A percentile compares a stretch with the other conserved stretches of the same genome.
Evolutionary conservation across 305 asterid genomes (phyloP).

Genomic region (Solanum chacoense): DNA sequence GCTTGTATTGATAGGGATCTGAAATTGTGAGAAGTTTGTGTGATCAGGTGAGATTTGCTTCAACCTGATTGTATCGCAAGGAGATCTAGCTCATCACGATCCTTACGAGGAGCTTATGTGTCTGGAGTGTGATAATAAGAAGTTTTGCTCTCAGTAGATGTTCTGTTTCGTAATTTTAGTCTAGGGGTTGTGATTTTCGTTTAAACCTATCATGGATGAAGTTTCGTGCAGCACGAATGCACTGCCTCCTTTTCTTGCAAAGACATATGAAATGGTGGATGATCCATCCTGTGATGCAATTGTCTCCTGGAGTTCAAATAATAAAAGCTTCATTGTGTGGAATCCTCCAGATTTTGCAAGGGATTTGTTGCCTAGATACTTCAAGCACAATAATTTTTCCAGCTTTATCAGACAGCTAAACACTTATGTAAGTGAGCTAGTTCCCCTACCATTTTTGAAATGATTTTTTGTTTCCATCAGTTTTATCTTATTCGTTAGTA

Average conservation of each 20-base stretch:
- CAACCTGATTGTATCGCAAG: neutral
- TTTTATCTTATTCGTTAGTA: neutral
- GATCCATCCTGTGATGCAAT: constrained; percentile 37
- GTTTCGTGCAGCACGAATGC: constrained; percentile 38
- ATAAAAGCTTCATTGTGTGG: constrained; percentile 61
- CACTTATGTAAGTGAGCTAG: constrained; percentile 51
- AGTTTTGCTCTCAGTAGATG: neutral
- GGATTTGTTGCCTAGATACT: constrained; percentile 50
- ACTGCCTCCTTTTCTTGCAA: constrained; percentile 66
- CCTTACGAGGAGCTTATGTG: neutral
- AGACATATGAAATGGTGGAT: constrained; percentile 85
- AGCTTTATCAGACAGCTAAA: constrained; percentile 73
- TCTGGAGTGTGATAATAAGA: neutral
- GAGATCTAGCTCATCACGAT: neutral
- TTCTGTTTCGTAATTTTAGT: neutral
- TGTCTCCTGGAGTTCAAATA: constrained; percentile 61
- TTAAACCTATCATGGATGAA: constrained; percentile 43
- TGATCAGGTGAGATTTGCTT: neutral
- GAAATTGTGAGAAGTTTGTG: neutral
- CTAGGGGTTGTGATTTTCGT: neutral
- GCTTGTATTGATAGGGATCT: neutral
- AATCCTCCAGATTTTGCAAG: constrained; percentile 61
- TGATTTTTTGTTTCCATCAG: neutral
- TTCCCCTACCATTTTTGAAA: neutral
- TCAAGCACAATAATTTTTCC: constrained; percentile 75